Evolutionary conservation across 495 filamentous ascomycete species (phyloP), one percentile per base, ranked within the genome.

Genomic region (Parmelia sp.): DNA sequence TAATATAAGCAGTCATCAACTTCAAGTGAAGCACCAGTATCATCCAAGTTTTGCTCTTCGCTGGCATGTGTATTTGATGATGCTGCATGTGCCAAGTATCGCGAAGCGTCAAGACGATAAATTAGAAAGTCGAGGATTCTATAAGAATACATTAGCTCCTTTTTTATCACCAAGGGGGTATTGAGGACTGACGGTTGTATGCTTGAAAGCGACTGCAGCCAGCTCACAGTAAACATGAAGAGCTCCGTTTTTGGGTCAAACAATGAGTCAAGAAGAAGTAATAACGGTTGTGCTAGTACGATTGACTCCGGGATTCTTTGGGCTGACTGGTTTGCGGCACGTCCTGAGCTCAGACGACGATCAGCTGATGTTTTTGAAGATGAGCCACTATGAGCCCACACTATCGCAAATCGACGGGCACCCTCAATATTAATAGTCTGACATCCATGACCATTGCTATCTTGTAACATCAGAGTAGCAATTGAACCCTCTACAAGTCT

Each of bases 241-340:
- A 89, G 72, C 69, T 92, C 90, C 15, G 84, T 86, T 31, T 83
- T 82, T 67, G 88, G 88, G 60, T 93, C 88, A 27, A 80, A 74
- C 0, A 96, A 78, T 15, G 88, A 82, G 72, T 97, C 93, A 40
- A 97, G 79, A 65, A 95, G 81, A 37, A 96, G 76, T 62, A 96
- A 88, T 39, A 96, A 72, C 1, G 93, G 93, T 23, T 91, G 83
- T 10, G 89, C 87, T 53, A 97, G 80, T 78, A 96, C 85, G 6
- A 87, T 80, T 27, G 58, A 40, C 25, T 67, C 62, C 27, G 51
- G 27, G 15, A 36, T 78, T 72, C 73, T 76, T 23, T 82, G 79
- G 19, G 77, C 72, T 15, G 84, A 73, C 44, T 84, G 81, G 40
- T 56, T 51, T 4, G n/a, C n/a, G 29, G 65, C 67, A 76, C 25